Base-by-base conservation (phyloP, 1,284 basidiomycete species). In the Singerocomus inundabilis region DNA sequence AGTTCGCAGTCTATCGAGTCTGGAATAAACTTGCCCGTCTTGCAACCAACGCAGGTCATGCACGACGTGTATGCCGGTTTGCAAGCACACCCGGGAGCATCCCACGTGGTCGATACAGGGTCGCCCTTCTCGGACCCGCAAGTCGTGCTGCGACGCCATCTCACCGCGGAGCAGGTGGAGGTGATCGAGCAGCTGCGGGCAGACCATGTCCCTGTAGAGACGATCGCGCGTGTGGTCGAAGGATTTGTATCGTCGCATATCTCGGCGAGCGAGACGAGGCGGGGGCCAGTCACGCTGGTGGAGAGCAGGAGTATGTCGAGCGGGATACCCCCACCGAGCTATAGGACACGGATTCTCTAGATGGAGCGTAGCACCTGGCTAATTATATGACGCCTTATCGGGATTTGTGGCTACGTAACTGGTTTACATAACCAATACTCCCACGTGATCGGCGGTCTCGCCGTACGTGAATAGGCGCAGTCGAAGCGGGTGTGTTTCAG, bases 241-340 rank as follows among this genome's bases (percentile, higher is more conserved):
- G 48, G 44, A 16, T 54, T 54, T 4, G 24, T 40, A 16, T 25
- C 40, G 9, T 25, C 51, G 13, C 40, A 32, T 4, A 21, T 37
- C 1, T 21, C 37, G 5, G 28, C 11, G n/a, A 24, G 16, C 12
- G 50, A 37, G 25, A 10, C 16, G n/a, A 21, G 26, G 3, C 16
- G 36, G 4, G 25, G 25, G 30, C n/a, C 16, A 7, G 5, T n/a
- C 24, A 12, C 1, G 4, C 40, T n/a, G 3, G n/a, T 21, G 21
- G 21, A 21, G 21, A 21, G 4, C 16, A 24, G 15, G 39, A 61
- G 58, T 24, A 3, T 44, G 10, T n/a, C 15, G 1, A 61, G 60
- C 13, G 32, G n/a, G 15, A 31, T 42, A 8, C 52, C 49, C 1
- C 59, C 60, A 6, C 59, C 59, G 9, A 61, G 62, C 29, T 61